These are phyloP conservation scores for Pascua guehoae DNA, from an alignment of 1,284 basidiomycete genomes.

Conservation along the genomic window DNA sequence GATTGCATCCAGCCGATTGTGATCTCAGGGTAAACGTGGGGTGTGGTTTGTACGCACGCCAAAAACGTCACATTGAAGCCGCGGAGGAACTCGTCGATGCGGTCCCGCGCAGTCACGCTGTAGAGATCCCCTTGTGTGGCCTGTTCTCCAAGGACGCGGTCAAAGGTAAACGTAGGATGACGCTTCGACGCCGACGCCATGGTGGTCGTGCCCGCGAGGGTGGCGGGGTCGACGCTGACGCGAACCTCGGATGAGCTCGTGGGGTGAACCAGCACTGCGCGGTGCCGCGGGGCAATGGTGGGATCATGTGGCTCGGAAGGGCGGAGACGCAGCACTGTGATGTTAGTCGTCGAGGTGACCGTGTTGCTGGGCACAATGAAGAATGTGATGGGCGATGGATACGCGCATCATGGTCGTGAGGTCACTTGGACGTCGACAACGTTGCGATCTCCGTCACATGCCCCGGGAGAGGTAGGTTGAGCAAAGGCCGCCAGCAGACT, in stretches of 20 bases:
- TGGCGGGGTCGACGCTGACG: slow-evolving; percentile 60
- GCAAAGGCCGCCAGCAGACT: background rate
- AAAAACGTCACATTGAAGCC: slow-evolving; percentile 97
- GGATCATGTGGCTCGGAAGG: slow-evolving; percentile 81
- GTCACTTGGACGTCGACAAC: background rate
- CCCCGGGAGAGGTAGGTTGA: background rate
- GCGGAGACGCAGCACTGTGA: slow-evolving; percentile 83
- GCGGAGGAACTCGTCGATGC: slow-evolving; percentile 85
- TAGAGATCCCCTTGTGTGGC: slow-evolving; percentile 83
- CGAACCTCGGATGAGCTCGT: slow-evolving; percentile 63
- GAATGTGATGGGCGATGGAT: background rate
- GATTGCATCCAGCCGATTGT: too few relatives aligned
- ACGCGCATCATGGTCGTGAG: background rate
- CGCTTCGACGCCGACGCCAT: slow-evolving; percentile 59
- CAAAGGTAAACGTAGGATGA: slow-evolving; percentile 87
- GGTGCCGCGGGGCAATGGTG: slow-evolving; percentile 88
- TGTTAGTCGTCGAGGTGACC: background rate
- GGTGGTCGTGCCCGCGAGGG: slow-evolving; percentile 52
- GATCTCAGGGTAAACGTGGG: too few relatives aligned
- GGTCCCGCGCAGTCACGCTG: slow-evolving; percentile 73
- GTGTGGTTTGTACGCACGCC: slow-evolving; percentile 56
- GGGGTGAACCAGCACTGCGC: slow-evolving; percentile 79
- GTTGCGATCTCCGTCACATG: too few relatives aligned
- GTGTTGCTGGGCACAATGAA: background rate
- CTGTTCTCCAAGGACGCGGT: slow-evolving; percentile 81